These are phyloP conservation scores for Claviceps pazoutovae DNA, from an alignment of 2,329 filamentous ascomycete species.

Conservation along the genomic window DNA sequence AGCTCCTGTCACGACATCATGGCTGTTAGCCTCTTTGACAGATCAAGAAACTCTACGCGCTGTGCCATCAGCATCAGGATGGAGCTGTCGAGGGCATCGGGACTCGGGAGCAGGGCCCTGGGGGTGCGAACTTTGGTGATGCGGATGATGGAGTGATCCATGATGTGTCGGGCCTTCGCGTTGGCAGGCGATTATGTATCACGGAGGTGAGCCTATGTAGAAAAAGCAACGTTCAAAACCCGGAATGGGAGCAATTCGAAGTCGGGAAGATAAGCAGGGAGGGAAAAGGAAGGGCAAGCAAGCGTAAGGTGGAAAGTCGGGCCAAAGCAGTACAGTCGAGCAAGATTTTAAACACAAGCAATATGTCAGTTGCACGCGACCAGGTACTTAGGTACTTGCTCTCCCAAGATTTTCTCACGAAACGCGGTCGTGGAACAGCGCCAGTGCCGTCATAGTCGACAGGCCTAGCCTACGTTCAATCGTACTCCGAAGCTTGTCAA, in stretches of 20 bases:
- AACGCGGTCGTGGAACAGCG: too few species aligned
- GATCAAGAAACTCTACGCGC: not conserved
- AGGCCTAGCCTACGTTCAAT: too few species aligned
- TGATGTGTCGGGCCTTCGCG: slow-evolving; percentile 10
- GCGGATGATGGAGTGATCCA: slow-evolving; percentile 74
- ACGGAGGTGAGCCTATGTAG: not conserved
- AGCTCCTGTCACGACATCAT: slow-evolving; percentile 49
- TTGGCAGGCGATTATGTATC: not conserved
- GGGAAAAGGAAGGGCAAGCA: not conserved
- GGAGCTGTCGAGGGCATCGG: slow-evolving; percentile 2
- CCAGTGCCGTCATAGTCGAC: too few species aligned
- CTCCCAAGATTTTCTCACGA: not conserved
- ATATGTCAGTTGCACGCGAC: not conserved
- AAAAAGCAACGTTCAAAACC: not conserved
- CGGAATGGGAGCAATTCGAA: not conserved
- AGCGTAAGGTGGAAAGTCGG: not conserved
- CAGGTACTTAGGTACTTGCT: not conserved
- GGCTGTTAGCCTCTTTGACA: slow-evolving; percentile 5
- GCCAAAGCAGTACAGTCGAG: not conserved
- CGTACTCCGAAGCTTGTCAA: too few species aligned
- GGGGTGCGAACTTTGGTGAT: slow-evolving; percentile 57
- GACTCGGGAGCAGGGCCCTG: slow-evolving; percentile 3
- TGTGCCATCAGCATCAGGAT: slow-evolving; percentile 10
- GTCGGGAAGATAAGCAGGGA: not conserved
- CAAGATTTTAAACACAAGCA: not conserved